Percentiles rank a stretch among this genome's conserved stretches.
phyloP scores from a whole-genome alignment of 108 stramenopile species.

The Skeletonema marinoi region DNA sequence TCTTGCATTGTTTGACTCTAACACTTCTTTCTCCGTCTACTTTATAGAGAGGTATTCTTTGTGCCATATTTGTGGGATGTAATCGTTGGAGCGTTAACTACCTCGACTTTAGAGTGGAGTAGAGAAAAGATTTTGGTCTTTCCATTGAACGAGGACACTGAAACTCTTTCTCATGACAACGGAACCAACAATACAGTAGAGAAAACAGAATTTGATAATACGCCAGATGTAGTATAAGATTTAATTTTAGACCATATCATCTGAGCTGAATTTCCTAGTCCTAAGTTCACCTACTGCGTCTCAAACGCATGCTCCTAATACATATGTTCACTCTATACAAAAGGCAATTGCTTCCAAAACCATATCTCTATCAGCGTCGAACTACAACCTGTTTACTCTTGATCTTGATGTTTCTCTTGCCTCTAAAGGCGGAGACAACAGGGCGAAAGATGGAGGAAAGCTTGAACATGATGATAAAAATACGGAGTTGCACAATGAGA shows the following conservation, averaged over 20 bases:
- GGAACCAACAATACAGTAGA: conserved; percentile 3
- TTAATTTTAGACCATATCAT: neutral
- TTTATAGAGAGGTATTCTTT: conserved; percentile 70
- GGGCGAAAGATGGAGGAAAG: neutral
- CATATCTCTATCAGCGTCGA: too few species aligned
- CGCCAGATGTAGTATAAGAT: conserved; percentile 14
- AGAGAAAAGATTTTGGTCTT: conserved; percentile 67
- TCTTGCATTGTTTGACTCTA: neutral
- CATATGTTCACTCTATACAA: too few species aligned
- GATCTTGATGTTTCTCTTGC: neutral
- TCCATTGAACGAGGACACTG: conserved; percentile 36
- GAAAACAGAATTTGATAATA: conserved; percentile 11
- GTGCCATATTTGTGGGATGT: conserved; percentile 82
- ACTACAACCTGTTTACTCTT: too few species aligned
- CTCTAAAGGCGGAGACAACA: neutral
- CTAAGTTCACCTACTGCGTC: neutral
- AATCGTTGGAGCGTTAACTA: conserved; percentile 62
- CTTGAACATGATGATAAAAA: neutral
- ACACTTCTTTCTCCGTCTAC: neutral
- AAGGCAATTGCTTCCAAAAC: too few species aligned
- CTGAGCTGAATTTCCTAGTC: neutral
- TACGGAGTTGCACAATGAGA: neutral
- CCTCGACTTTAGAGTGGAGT: conserved; percentile 70
- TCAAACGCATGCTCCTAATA: too few species aligned
- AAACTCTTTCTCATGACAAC: neutral